Evolutionary conservation across 352 stramenopile species (phyloP).

Genomic region (Hyphochytrium catenoides): DNA sequence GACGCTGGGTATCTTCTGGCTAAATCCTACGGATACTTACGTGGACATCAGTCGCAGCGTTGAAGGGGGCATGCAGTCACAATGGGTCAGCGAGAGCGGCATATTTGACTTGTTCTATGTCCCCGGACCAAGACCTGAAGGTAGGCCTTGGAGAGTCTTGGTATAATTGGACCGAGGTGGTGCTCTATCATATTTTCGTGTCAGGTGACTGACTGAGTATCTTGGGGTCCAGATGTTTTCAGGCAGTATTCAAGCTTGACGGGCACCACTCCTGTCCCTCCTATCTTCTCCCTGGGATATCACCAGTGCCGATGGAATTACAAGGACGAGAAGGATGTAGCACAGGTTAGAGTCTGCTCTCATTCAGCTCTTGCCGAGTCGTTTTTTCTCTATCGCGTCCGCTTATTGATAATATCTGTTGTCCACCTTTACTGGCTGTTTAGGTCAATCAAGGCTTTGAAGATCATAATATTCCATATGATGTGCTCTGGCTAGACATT

Average conservation of each 20-base stretch:
- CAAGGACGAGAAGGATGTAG: conserved; percentile 89
- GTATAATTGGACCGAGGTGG: too few relatives aligned
- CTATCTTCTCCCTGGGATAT: conserved; percentile 90
- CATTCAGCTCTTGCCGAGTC: too few relatives aligned
- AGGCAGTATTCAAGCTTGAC: conserved; percentile 80
- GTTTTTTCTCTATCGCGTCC: too few relatives aligned
- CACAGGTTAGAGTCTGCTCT: too few relatives aligned
- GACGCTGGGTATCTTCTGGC: conserved; percentile 89
- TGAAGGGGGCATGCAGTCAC: conserved; percentile 31
- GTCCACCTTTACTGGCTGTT: too few relatives aligned
- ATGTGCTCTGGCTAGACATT: conserved; percentile 99
- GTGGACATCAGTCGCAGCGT: conserved; percentile 70
- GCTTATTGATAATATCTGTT: too few relatives aligned
- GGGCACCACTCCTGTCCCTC: conserved; percentile 69
- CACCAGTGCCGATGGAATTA: conserved; percentile 99
- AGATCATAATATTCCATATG: conserved; percentile 92
- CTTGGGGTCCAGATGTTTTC: conserved; percentile 53
- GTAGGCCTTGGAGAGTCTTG: too few relatives aligned
- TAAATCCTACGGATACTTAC: conserved; percentile 97
- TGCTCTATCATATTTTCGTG: too few relatives aligned
- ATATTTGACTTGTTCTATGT: conserved; percentile 92
- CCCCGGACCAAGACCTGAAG: conserved; percentile 43
- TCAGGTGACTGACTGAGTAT: too few relatives aligned
- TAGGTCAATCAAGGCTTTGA: conserved; percentile 75
- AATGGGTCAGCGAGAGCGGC: conserved; percentile 86